phyloP scores from a whole-genome alignment of 257 asterid species.

The Solanum piurae region DNA sequence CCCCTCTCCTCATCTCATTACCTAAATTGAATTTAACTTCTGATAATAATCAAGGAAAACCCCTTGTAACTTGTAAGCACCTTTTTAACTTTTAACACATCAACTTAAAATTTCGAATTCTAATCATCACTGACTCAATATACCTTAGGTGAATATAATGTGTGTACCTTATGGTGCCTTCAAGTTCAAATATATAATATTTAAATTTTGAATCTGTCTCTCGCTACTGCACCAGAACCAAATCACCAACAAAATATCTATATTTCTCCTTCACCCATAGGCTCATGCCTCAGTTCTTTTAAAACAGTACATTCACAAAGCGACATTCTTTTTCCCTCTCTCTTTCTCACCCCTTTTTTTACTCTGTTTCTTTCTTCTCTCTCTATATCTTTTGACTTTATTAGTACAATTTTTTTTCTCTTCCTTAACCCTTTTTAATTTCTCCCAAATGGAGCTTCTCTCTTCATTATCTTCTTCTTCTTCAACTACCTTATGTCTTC shows the following conservation, averaged over 20 bases:
- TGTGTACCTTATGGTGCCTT: not conserved
- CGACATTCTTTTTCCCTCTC: not conserved
- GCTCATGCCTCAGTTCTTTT: not conserved
- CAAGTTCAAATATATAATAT: not conserved
- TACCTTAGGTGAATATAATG: rapidly evolving
- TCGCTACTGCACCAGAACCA: rapidly evolving
- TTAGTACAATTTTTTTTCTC: not conserved
- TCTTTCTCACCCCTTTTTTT: not conserved
- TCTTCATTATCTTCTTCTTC: not conserved
- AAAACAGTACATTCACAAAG: not conserved
- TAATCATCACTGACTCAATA: not conserved
- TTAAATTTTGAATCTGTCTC: too few species aligned
- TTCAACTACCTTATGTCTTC: conserved; percentile 12
- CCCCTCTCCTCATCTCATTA: not conserved
- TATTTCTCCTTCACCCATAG: not conserved
- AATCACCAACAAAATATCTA: conserved; percentile 11
- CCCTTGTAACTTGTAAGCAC: not conserved
- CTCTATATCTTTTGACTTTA: not conserved
- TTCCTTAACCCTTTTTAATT: not conserved
- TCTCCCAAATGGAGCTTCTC: conserved; percentile 34
- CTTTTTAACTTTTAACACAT: not conserved
- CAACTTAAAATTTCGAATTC: not conserved
- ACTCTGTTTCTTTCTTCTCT: not conserved
- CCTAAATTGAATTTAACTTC: not conserved
- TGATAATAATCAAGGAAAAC: too few species aligned